Evolutionary conservation across 2,329 filamentous ascomycete genomes (phyloP).

Genomic region (Coniochaeta sp.): DNA sequence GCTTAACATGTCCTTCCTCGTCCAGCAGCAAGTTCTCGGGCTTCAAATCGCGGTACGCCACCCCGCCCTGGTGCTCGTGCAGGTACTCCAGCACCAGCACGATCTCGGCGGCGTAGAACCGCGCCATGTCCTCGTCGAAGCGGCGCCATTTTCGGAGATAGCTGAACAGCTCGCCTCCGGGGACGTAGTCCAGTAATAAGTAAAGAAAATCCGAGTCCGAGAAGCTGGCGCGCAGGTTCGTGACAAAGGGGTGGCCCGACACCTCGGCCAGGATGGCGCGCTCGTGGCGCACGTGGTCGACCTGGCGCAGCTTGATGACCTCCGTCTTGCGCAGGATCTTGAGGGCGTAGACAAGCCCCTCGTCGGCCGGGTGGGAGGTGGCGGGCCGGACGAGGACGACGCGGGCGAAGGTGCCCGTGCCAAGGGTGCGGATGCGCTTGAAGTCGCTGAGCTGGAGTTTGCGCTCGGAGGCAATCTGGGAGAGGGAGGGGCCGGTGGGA

Average conservation of each 20-base stretch:
- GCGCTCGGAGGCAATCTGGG: not conserved
- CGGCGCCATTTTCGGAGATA: slow-evolving; percentile 71
- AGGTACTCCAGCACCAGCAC: slow-evolving; percentile 75
- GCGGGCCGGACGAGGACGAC: slow-evolving; percentile 70
- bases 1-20: slow-evolving; percentile 69
- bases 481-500: not conserved
- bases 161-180: slow-evolving; percentile 78
- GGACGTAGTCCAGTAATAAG: slow-evolving; percentile 78
- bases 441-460: slow-evolving; percentile 53
- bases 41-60: slow-evolving; percentile 77
- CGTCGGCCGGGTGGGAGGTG: slow-evolving; percentile 40
- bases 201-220: slow-evolving; percentile 73
- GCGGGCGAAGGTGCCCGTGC: slow-evolving; percentile 75
- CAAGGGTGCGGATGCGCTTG: slow-evolving; percentile 66
- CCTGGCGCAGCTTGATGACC: slow-evolving; percentile 77
- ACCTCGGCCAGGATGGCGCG: slow-evolving; percentile 71
- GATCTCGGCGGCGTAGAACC: slow-evolving; percentile 80
- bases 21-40: slow-evolving; percentile 78
- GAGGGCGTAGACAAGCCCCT: slow-evolving; percentile 66
- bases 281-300: slow-evolving; percentile 81
- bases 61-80: slow-evolving; percentile 68
- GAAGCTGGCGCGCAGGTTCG: slow-evolving; percentile 70
- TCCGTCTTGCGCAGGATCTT: slow-evolving; percentile 71
- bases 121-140: slow-evolving; percentile 71
- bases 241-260: slow-evolving; percentile 77